phyloP scores from a whole-genome alignment of 495 filamentous ascomycete genomes.

The Penicillium herquei region DNA sequence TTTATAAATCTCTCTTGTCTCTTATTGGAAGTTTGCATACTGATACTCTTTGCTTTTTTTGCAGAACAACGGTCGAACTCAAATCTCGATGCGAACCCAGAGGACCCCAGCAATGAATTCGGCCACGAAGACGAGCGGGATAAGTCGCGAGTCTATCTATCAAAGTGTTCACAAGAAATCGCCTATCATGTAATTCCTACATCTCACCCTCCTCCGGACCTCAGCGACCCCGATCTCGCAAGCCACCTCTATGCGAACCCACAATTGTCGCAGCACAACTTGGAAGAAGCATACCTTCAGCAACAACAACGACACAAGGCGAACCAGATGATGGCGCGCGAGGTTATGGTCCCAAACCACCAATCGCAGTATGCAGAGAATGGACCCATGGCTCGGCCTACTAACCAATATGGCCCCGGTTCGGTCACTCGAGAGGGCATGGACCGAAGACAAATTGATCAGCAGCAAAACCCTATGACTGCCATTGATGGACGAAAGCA shows the following conservation, averaged over 20 bases:
- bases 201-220: constrained; percentile 44
- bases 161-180: constrained; percentile 55
- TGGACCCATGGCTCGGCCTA: constrained; percentile 30
- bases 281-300: constrained; percentile 52
- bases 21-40: background rate
- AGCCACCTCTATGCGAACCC: constrained; percentile 47
- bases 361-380: constrained; percentile 50
- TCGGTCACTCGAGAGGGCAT: constrained; percentile 27
- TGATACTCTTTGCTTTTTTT: background rate
- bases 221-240: constrained; percentile 46
- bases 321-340: constrained; percentile 46
- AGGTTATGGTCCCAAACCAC: constrained; percentile 45
- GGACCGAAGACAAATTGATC: constrained; percentile 39
- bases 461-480: constrained; percentile 36
- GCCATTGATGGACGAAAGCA: constrained; percentile 40
- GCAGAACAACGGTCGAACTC: constrained; percentile 39
- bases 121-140: constrained; percentile 54
- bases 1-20: background rate
- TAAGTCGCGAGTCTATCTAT: constrained; percentile 50
- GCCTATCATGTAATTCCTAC: constrained; percentile 55
- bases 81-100: constrained; percentile 36
- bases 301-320: constrained; percentile 42
- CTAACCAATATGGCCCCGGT: constrained; percentile 29
- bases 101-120: constrained; percentile 47
- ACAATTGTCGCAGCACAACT: constrained; percentile 45